Conservation (phyloP, 2,329 filamentous ascomycete species). For the Davidsoniella australis region DNA sequence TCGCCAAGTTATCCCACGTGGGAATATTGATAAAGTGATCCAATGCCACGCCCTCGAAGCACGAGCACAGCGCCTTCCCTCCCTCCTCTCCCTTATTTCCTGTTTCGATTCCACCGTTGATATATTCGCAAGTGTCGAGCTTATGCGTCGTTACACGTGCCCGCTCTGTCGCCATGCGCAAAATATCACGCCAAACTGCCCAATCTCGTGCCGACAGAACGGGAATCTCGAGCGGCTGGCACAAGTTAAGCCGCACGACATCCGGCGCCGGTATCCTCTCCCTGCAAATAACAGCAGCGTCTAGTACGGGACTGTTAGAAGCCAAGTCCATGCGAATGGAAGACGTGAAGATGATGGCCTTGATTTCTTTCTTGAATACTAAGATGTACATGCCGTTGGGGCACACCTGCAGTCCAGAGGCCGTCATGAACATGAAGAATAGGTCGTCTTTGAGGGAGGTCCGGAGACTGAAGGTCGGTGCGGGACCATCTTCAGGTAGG, state of each 20-base stretch:
- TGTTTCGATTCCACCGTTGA: too few relatives aligned
- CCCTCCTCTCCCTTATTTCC: too few relatives aligned
- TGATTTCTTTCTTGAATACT: background rate
- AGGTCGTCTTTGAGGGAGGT: conserved; percentile 16
- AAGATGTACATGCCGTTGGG: conserved; percentile 25
- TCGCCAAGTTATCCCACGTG: conserved; percentile 25
- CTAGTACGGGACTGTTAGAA: conserved; percentile 26
- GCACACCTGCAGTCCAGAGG: conserved; percentile 27
- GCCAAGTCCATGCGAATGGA: conserved; percentile 28
- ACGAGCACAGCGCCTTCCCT: conserved; percentile 23
- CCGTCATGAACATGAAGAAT: conserved; percentile 29
- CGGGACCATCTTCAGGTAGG: background rate
- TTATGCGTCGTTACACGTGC: conserved; percentile 31
- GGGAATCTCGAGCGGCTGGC: conserved; percentile 21
- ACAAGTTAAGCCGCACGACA: conserved; percentile 22
- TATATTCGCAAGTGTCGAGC: conserved; percentile 21
- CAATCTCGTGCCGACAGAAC: conserved; percentile 38
- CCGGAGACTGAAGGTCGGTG: background rate
- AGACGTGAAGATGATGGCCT: conserved; percentile 21
- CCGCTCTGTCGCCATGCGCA: conserved; percentile 29
- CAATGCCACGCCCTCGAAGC: conserved; percentile 28
- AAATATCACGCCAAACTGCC: conserved; percentile 28
- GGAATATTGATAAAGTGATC: conserved; percentile 24
- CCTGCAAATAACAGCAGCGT: conserved; percentile 30
- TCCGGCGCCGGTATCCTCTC: conserved; percentile 23